phyloP scores from a whole-genome alignment of 345 rosid genomes.

The Heritiera fomes region DNA sequence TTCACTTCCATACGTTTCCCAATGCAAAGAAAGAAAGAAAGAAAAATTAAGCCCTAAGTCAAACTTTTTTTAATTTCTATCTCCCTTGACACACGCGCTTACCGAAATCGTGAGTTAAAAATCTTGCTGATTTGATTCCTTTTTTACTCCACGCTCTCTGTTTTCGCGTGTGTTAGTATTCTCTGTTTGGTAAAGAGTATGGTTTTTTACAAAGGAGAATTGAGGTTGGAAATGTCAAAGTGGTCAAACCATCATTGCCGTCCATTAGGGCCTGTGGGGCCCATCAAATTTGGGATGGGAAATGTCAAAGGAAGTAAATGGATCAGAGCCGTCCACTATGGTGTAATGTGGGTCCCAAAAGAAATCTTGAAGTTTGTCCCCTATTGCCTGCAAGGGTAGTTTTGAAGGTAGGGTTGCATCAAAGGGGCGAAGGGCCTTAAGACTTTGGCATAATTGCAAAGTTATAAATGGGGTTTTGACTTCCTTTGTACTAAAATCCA shows the following conservation, averaged over 20 bases:
- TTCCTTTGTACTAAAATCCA: not conserved
- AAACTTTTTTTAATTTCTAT: slow-evolving; percentile 21
- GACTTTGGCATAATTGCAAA: not conserved
- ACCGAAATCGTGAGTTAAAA: not conserved
- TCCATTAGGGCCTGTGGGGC: not conserved
- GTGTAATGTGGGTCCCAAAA: not conserved
- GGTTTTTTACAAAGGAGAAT: not conserved
- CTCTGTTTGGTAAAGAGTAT: not conserved
- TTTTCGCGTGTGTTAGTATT: not conserved
- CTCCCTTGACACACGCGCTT: not conserved
- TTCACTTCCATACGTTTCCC: slow-evolving; percentile 26
- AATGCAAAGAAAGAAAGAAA: not conserved
- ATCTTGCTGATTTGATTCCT: no score
- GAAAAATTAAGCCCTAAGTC: slow-evolving; percentile 25
- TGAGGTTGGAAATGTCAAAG: no score
- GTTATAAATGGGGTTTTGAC: slow-evolving; percentile 10
- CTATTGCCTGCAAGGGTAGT: not conserved
- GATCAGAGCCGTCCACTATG: not conserved
- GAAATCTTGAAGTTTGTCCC: not conserved
- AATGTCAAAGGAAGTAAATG: not conserved
- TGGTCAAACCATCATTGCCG: slow-evolving; percentile 16
- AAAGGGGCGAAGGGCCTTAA: not conserved
- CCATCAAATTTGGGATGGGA: not conserved
- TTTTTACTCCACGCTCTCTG: slow-evolving; percentile 1
- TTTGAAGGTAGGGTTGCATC: not conserved